Evolutionary conservation across 2,329 filamentous ascomycete genomes (phyloP).

Genomic region (Periconia macrospinosa): DNA sequence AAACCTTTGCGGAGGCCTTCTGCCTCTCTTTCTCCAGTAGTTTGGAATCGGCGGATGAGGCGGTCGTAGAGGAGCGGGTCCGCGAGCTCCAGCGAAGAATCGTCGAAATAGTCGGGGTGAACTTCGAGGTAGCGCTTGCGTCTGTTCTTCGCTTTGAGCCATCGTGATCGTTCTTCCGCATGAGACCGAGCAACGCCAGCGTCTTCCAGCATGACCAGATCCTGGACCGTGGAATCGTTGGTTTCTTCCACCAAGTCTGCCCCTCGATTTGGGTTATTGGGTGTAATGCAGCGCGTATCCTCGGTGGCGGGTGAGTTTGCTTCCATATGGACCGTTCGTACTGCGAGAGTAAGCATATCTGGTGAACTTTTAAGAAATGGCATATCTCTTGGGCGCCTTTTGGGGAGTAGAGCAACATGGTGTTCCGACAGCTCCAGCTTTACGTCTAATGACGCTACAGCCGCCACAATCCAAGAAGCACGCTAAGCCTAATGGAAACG

Average conservation of each 20-base stretch:
- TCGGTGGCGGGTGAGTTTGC: conserved; percentile 5
- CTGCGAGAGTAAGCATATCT: conserved; percentile 26
- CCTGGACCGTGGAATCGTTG: conserved; percentile 5
- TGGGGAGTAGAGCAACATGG: not conserved
- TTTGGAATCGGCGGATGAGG: conserved; percentile 76
- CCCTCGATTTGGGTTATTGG: not conserved
- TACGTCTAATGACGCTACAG: conserved; percentile 31
- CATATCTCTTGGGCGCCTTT: conserved; percentile 15
- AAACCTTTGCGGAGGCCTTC: conserved; percentile 77
- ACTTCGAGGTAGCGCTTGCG: conserved; percentile 74
- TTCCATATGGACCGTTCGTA: conserved; percentile 20
- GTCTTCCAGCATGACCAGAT: conserved; percentile 14
- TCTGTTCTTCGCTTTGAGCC: conserved; percentile 70
- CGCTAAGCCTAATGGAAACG: conserved; percentile 20
- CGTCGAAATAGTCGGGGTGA: conserved; percentile 71
- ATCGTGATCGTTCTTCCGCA: conserved; percentile 19
- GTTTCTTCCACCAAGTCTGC: not conserved
- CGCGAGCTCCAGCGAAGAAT: conserved; percentile 63
- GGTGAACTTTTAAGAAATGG: conserved; percentile 25
- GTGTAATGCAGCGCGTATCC: not conserved
- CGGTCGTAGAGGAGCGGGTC: conserved; percentile 82
- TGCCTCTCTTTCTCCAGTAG: conserved; percentile 69
- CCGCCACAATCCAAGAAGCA: conserved; percentile 1
- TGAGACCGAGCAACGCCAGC: conserved; percentile 17
- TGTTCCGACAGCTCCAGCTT: too few species aligned